These are phyloP conservation scores for Chaetomium globosum DNA, from an alignment of 2,329 filamentous ascomycete genomes.

Conservation along the genomic window DNA sequence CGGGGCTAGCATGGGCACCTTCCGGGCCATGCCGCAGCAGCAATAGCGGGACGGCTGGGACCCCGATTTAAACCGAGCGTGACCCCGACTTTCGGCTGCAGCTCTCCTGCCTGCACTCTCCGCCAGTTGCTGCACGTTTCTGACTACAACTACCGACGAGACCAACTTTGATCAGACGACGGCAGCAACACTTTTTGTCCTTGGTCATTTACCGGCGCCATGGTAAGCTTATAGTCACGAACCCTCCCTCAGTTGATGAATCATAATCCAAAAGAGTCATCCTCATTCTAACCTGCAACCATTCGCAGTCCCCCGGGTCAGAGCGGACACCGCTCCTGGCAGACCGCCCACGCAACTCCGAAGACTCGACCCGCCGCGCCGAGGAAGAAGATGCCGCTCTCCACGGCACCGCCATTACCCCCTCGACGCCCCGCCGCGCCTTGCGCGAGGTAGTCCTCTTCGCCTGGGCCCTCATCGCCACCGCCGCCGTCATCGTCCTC, in stretches of 20 bases:
- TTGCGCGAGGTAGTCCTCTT: constrained; percentile 73
- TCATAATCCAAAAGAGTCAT: background rate
- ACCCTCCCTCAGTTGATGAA: background rate
- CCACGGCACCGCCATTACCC: constrained; percentile 32
- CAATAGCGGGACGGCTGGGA: background rate
- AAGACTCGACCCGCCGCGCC: constrained; percentile 39
- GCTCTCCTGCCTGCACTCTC: background rate
- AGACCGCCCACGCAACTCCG: constrained; percentile 38
- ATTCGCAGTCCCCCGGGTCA: constrained; percentile 41
- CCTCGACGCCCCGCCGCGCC: constrained; percentile 42
- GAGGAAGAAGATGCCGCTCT: constrained; percentile 43
- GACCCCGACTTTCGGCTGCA: constrained; percentile 4
- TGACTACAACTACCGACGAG: background rate
- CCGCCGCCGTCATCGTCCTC: constrained; percentile 74
- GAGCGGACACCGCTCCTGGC: constrained; percentile 51
- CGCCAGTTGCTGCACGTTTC: background rate
- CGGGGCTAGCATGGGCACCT: background rate
- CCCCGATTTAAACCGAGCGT: constrained; percentile 31
- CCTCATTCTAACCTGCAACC: background rate
- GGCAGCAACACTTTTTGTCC: background rate
- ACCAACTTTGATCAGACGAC: background rate
- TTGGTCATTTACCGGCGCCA: constrained; percentile 10
- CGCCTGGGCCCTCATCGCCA: constrained; percentile 80
- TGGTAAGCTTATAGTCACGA: constrained; percentile 20
- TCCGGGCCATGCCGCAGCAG: background rate